A percentile compares a stretch with the other conserved stretches of the same genome.
These are phyloP conservation scores for Sporothrix curviconia DNA, from an alignment of 2,329 filamentous ascomycete species.

Conservation along the genomic window DNA sequence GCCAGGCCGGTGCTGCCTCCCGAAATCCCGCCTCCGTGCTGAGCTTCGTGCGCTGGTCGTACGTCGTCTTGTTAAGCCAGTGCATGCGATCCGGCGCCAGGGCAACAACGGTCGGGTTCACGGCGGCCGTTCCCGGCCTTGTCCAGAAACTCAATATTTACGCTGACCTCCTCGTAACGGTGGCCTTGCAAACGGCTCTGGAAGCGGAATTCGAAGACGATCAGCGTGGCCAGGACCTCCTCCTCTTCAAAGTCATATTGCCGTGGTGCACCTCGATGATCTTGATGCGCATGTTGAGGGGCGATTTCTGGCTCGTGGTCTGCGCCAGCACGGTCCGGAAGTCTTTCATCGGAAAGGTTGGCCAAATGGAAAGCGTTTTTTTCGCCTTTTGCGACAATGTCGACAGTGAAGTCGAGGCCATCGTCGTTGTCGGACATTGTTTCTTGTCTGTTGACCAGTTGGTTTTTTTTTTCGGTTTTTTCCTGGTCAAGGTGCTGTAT, in stretches of 20 bases:
- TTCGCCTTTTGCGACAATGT: background rate
- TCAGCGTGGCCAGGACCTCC: conserved; percentile 5
- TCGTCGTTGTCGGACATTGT: conserved; percentile 4
- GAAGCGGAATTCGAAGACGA: conserved; percentile 12
- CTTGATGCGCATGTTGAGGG: conserved; percentile 9
- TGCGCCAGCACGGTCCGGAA: conserved; percentile 3
- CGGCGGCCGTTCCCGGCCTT: background rate
- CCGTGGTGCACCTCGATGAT: conserved; percentile 12
- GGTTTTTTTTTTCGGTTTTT: background rate
- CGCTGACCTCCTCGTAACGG: conserved; percentile 1
- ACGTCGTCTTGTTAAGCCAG: conserved; percentile 13
- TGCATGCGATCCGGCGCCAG: conserved; percentile 12
- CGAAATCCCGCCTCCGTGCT: background rate
- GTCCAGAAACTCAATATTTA: conserved; percentile 12
- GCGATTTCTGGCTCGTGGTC: conserved; percentile 3
- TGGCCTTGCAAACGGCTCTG: background rate
- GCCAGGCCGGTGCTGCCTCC: background rate
- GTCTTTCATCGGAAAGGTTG: background rate
- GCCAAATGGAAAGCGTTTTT: conserved; percentile 1
- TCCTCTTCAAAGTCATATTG: conserved; percentile 5
- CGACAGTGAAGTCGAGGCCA: conserved; percentile 1
- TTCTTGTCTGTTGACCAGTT: too few species aligned
- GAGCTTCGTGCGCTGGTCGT: conserved; percentile 5
- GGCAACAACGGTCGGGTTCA: background rate
- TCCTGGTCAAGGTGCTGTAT: too few species aligned